phyloP scores from a whole-genome alignment of 1,284 basidiomycete genomes.

The Cryptococcus depauperatus region DNA sequence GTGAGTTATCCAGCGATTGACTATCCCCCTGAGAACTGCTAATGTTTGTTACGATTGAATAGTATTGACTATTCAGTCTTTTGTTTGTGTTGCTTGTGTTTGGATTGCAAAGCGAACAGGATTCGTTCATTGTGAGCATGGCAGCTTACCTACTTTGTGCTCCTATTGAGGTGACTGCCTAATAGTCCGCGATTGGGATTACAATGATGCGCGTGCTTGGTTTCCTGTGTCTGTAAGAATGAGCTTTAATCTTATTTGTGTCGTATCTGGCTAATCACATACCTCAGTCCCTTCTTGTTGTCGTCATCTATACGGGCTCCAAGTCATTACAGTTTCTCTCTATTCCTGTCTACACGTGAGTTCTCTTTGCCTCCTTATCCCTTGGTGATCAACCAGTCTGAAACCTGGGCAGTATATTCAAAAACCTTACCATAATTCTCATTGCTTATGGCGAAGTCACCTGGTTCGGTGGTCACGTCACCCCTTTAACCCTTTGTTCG shows the following conservation, averaged over 20 bases:
- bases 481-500: constrained; percentile 75
- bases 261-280: no score
- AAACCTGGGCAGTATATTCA: constrained; percentile 62
- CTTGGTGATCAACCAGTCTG: constrained; percentile 61
- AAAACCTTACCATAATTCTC: constrained; percentile 96
- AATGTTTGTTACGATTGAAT: not conserved
- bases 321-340: constrained; percentile 92
- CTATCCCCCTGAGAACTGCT: not conserved
- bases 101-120: constrained; percentile 62
- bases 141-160: not conserved
- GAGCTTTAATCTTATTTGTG: no score
- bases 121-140: constrained; percentile 63
- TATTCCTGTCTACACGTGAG: constrained; percentile 78
- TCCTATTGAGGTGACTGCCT: not conserved
- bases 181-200: constrained; percentile 67
- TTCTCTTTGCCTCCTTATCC: constrained; percentile 38
- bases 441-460: constrained; percentile 98
- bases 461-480: constrained; percentile 90
- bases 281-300: constrained; percentile 78
- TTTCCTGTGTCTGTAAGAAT: constrained; percentile 95
- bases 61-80: constrained; percentile 81
- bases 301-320: constrained; percentile 95
- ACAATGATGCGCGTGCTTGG: constrained; percentile 82
- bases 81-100: constrained; percentile 76
- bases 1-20: constrained; percentile 13